Conservation (phyloP, 495 filamentous ascomycete species). For the Niebla homalea region DNA sequence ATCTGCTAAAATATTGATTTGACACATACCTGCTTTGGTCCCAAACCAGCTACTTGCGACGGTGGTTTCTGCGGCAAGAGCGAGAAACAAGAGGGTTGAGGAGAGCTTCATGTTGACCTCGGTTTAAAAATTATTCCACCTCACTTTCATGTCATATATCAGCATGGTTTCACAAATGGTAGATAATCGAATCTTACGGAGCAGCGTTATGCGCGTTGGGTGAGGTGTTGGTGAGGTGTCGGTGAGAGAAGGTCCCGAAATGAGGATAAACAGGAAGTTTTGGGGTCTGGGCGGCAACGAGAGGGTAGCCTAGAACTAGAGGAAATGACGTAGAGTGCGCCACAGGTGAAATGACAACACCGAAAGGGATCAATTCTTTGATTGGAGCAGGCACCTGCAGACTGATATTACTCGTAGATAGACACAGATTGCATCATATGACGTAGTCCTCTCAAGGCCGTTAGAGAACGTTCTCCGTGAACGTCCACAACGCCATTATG, state of each 20-base stretch:
- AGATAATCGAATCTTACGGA: neutral
- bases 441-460: too few relatives aligned
- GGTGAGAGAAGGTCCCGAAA: neutral
- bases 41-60: slow-evolving; percentile 68
- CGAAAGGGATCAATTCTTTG: too few relatives aligned
- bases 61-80: slow-evolving; percentile 53
- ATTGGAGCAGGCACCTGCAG: too few relatives aligned
- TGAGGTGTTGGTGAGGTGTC: neutral
- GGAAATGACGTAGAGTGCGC: slow-evolving; percentile 8
- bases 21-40: slow-evolving; percentile 56
- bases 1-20: neutral
- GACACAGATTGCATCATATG: too few relatives aligned
- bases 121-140: neutral
- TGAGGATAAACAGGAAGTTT: slow-evolving; percentile 1
- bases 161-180: neutral
- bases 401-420: too few relatives aligned
- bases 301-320: neutral
- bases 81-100: slow-evolving; percentile 52
- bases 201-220: too few relatives aligned
- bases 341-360: slow-evolving; percentile 9
- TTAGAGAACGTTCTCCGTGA: too few relatives aligned
- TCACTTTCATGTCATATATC: neutral
- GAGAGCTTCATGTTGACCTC: slow-evolving; percentile 56
- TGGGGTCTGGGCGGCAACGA: neutral
- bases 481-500: too few relatives aligned